Percentiles rank a stretch among this genome's conserved stretches.
Conservation (phyloP, 768 basidiomycete genomes). For the Suillus subaureus region DNA sequence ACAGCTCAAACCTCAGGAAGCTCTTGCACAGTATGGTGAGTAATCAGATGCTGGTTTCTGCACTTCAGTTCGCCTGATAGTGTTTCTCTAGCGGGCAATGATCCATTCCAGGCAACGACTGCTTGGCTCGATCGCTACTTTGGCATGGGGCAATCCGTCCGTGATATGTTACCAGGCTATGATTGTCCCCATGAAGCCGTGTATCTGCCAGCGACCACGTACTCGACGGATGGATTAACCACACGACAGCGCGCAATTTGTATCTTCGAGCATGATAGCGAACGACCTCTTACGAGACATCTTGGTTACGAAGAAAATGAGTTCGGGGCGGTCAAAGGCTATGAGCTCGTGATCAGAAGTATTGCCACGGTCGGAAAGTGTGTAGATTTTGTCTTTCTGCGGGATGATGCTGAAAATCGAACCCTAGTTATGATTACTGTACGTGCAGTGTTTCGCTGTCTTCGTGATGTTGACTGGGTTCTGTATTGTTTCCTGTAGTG, state of each 20-base stretch:
- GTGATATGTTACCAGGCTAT: slow-evolving; percentile 66
- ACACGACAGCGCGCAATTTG: slow-evolving; percentile 59
- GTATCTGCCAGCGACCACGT: slow-evolving; percentile 60
- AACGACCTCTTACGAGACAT: slow-evolving; percentile 59
- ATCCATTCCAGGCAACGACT: slow-evolving; percentile 62
- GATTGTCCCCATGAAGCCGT: slow-evolving; percentile 67
- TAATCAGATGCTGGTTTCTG: neutral
- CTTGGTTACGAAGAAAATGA: slow-evolving; percentile 54
- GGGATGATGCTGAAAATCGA: slow-evolving; percentile 3
- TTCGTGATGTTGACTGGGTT: neutral
- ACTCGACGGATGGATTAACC: slow-evolving; percentile 45
- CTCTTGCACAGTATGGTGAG: slow-evolving; percentile 58
- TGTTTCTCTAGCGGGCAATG: slow-evolving; percentile 48
- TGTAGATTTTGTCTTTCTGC: slow-evolving; percentile 25
- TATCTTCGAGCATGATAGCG: slow-evolving; percentile 64
- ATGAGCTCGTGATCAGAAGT: slow-evolving; percentile 56
- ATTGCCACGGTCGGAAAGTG: slow-evolving; percentile 67
- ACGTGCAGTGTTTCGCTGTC: slow-evolving; percentile 22
- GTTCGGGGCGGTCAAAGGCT: slow-evolving; percentile 63
- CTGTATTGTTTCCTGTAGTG: slow-evolving; percentile 24
- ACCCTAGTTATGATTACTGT: slow-evolving; percentile 55
- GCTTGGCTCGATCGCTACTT: slow-evolving; percentile 67
- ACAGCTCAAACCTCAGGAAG: slow-evolving; percentile 63
- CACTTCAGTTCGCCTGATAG: slow-evolving; percentile 2
- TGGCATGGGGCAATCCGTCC: slow-evolving; percentile 59